A percentile compares a stretch with the other conserved stretches of the same genome.
Conservation (phyloP, 805 yeast genomes). For the Candida yuanshanica region DNA sequence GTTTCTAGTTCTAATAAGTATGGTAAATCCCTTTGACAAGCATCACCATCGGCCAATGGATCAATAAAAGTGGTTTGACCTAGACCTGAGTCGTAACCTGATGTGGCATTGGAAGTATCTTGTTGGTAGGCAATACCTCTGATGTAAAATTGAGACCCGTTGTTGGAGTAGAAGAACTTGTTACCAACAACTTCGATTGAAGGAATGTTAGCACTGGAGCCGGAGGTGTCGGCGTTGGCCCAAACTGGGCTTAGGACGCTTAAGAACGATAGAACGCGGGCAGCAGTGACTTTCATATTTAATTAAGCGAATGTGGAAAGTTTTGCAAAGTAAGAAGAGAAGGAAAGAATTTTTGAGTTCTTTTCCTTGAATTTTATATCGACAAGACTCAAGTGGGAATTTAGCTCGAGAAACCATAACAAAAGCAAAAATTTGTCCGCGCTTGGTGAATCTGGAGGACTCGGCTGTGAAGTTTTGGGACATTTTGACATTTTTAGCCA, state of each 20-base stretch:
- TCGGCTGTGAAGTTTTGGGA: neutral
- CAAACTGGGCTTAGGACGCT: constrained; percentile 4
- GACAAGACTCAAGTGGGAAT: neutral
- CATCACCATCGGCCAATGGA: constrained; percentile 57
- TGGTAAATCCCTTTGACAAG: constrained; percentile 70
- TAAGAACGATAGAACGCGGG: neutral
- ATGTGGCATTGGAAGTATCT: constrained; percentile 41
- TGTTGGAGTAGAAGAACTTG: constrained; percentile 62
- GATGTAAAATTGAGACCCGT: constrained; percentile 71
- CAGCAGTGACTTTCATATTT: neutral
- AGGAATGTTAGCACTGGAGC: constrained; percentile 32
- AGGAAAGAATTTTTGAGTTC: neutral
- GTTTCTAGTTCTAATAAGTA: constrained; percentile 55
- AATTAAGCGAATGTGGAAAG: neutral
- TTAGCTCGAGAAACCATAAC: neutral
- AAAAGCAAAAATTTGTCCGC: neutral
- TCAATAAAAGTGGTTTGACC: constrained; percentile 39
- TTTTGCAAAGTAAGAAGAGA: neutral
- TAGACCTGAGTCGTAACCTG: constrained; percentile 10
- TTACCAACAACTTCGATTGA: constrained; percentile 57
- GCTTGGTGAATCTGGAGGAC: neutral
- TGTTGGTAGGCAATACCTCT: constrained; percentile 75
- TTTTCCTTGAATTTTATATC: neutral
- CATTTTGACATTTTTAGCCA: neutral
- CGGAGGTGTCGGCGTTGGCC: constrained; percentile 20